Evolutionary conservation across 73 alveolate species (phyloP).

Genomic region (Symbiodinium pilosum): DNA sequence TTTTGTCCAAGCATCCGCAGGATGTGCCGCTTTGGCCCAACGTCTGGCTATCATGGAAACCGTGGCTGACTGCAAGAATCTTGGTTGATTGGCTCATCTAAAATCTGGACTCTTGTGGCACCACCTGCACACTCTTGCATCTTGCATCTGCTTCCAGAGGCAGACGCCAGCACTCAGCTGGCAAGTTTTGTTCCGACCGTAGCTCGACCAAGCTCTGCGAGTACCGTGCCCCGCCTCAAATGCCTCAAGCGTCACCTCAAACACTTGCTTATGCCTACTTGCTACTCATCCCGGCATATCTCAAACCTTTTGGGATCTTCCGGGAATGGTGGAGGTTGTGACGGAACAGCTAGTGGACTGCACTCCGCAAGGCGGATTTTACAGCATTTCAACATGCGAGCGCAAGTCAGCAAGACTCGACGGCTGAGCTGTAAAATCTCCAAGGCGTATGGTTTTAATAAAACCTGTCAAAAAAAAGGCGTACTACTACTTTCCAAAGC

Average conservation of each 20-base stretch:
- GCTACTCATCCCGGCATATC: no score
- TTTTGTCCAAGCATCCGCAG: neutral
- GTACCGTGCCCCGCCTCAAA: no score
- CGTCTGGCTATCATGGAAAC: no score
- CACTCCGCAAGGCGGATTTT: slow-evolving; percentile 1
- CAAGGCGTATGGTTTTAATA: neutral
- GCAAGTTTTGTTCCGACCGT: neutral
- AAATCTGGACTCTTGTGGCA: no score
- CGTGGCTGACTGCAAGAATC: no score
- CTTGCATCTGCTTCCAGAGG: neutral
- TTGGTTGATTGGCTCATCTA: no score
- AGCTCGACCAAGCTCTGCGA: no score
- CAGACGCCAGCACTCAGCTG: neutral
- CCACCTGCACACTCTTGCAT: no score
- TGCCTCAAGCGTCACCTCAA: no score
- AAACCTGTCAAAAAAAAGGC: neutral
- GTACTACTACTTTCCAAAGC: neutral
- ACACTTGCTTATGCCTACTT: no score
- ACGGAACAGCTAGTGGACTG: slow-evolving; percentile 13
- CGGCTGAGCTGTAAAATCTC: neutral
- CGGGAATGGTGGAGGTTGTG: neutral
- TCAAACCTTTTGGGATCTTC: no score
- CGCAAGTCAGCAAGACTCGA: slow-evolving; percentile 2
- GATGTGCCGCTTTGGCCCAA: neutral
- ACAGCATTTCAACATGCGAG: neutral